Conservation (phyloP, 371 early-diverging fungal genomes). For the Entomophthora muscae region DNA sequence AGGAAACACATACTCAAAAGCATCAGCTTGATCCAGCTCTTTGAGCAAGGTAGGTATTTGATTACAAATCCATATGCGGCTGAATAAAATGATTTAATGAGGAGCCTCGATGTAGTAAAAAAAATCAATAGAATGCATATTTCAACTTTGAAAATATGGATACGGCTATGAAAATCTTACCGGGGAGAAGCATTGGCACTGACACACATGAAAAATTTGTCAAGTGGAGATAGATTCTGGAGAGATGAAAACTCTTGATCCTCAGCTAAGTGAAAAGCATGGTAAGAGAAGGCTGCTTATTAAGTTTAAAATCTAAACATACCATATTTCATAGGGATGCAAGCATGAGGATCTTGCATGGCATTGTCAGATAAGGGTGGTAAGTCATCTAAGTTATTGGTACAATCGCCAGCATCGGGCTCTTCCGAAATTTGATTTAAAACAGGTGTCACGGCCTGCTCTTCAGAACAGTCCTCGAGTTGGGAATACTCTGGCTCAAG, state of each 20-base stretch:
- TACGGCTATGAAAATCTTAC: background rate
- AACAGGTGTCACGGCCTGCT: background rate
- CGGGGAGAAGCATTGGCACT: slow-evolving; percentile 1
- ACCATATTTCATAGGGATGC: background rate
- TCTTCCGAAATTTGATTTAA: background rate
- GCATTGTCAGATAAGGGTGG: background rate
- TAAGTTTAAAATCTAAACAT: background rate
- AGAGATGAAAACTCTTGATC: background rate
- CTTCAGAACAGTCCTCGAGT: no score
- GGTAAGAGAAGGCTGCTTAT: background rate
- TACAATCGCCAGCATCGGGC: background rate
- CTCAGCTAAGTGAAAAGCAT: background rate
- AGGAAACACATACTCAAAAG: slow-evolving; percentile 1
- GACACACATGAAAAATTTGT: background rate
- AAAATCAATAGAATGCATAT: no score
- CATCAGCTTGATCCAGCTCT: background rate
- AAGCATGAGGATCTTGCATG: background rate
- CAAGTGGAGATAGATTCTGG: background rate
- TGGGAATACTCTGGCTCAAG: background rate
- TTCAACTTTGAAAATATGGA: no score
- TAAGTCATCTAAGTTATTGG: background rate
- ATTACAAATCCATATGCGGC: background rate
- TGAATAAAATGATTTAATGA: no score
- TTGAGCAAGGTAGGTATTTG: background rate
- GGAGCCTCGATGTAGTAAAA: no score